Evolutionary conservation across 2,329 filamentous ascomycete genomes (phyloP), one percentile per base, ranked within the genome.

Genomic region (Monilinia fructigena): DNA sequence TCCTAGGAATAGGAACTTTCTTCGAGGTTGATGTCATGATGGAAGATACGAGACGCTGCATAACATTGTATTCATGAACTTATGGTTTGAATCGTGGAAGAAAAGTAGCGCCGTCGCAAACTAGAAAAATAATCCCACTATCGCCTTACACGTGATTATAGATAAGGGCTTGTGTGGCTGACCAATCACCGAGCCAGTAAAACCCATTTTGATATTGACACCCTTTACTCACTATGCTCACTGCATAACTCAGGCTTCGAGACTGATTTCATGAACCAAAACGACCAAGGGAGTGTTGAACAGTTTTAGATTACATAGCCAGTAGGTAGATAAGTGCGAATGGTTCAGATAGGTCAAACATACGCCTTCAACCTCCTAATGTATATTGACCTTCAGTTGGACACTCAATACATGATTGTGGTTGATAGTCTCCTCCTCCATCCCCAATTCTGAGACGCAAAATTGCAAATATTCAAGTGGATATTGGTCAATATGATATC

Each of bases 1-100:
- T 90, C 68, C 83, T 85, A 70, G 94, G 94, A 71, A 97, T 96
- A 62, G 92, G 89, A 48, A 97, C 91, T 76, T 83, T 87, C 76
- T 89, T 88, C 68, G 81, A 73, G 73, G 80, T 79, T 65, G 83
- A 77, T 74, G 83, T 81, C 86, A 90, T 91, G 76, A 79, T 81
- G 77, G 80, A 78, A 77, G 80, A 80, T 61, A 83, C 66, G 48
- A 76, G 56, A 48, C 75, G 74, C 66, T 72, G 72, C 75, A 76
- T 76, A 68, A 66, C 74, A 76, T 76, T 31, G 66, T 68, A 67
- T 38, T 61, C 31, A 23, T 8, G 31, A 42, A 26, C 55, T 23
- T 45, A 8, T 28, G 23, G 20, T 42, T 38, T 14, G 11, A 40
- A 52, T 50, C 6, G 40, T n/a, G 23, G 52, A 55, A 54, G 35